These are phyloP conservation scores for Gilbertella persicaria DNA, from an alignment of 371 early-diverging fungal genomes.

Conservation along the genomic window DNA sequence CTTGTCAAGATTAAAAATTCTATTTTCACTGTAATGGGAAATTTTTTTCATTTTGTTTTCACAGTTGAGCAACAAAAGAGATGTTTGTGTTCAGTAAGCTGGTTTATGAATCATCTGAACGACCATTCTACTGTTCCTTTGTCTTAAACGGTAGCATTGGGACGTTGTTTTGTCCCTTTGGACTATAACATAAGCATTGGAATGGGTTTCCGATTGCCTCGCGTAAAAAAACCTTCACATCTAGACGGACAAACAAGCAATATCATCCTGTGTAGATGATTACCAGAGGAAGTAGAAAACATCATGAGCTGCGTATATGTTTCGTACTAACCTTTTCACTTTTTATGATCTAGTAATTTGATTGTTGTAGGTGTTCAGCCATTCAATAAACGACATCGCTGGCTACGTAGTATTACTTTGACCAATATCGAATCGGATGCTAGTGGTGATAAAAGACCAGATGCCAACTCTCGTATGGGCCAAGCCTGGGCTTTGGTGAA, in stretches of 20 bases:
- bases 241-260: slow-evolving; percentile 15
- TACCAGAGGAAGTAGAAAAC: slow-evolving; percentile 9
- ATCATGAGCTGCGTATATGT: slow-evolving; percentile 14
- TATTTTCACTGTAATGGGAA: slow-evolving; percentile 14
- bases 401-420: too few species aligned
- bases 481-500: slow-evolving; percentile 30
- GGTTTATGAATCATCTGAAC: slow-evolving; percentile 16
- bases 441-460: slow-evolving; percentile 20
- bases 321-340: slow-evolving; percentile 15
- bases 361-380: slow-evolving; percentile 4
- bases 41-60: slow-evolving; percentile 2
- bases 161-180: slow-evolving; percentile 17
- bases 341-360: slow-evolving; percentile 17
- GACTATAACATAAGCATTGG: slow-evolving; percentile 13
- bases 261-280: slow-evolving; percentile 15
- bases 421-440: too few species aligned
- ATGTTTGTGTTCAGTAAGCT: slow-evolving; percentile 7
- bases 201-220: slow-evolving; percentile 14
- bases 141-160: slow-evolving; percentile 11
- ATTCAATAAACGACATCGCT: too few species aligned
- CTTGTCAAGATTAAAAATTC: slow-evolving; percentile 7
- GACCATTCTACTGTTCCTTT: slow-evolving; percentile 14
- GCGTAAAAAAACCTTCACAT: slow-evolving; percentile 13
- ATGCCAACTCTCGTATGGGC: slow-evolving; percentile 24
- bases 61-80: neutral